Conservation (phyloP, 768 basidiomycete genomes). For the Naganishia onofrii region DNA sequence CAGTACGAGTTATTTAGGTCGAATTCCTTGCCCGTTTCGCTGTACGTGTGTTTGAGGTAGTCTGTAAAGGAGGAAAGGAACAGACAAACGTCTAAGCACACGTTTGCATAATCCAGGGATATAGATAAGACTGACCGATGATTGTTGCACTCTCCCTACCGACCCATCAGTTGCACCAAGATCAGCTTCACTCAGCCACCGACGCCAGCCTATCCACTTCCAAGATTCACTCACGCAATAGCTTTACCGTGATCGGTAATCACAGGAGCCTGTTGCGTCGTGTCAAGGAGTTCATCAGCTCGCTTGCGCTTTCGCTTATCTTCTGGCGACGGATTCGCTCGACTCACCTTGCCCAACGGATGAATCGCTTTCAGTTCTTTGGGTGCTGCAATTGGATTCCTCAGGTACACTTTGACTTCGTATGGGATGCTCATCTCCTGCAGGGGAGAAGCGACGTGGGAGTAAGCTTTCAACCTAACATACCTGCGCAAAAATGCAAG, state of each 20-base stretch:
- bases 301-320: not conserved
- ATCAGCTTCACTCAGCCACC: not conserved
- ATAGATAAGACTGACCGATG: conserved; percentile 7
- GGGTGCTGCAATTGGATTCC: conserved; percentile 39
- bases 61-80: not conserved
- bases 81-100: too few relatives aligned
- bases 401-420: conserved; percentile 44
- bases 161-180: not conserved
- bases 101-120: too few relatives aligned
- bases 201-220: too few relatives aligned
- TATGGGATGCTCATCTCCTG: conserved; percentile 44
- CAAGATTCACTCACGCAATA: conserved; percentile 26
- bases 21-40: conserved; percentile 12
- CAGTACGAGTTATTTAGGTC: conserved; percentile 35
- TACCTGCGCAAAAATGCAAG: too few relatives aligned
- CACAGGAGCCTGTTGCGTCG: conserved; percentile 14
- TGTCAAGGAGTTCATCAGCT: not conserved
- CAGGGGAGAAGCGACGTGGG: not conserved
- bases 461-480: too few relatives aligned
- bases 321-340: not conserved
- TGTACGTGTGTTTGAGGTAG: conserved; percentile 31
- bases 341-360: conserved; percentile 42
- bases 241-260: conserved; percentile 26
- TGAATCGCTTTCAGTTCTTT: conserved; percentile 39
- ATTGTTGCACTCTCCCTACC: conserved; percentile 30